Evolutionary conservation across 2,329 filamentous ascomycete genomes (phyloP).

Genomic region (Graphium sp.): DNA sequence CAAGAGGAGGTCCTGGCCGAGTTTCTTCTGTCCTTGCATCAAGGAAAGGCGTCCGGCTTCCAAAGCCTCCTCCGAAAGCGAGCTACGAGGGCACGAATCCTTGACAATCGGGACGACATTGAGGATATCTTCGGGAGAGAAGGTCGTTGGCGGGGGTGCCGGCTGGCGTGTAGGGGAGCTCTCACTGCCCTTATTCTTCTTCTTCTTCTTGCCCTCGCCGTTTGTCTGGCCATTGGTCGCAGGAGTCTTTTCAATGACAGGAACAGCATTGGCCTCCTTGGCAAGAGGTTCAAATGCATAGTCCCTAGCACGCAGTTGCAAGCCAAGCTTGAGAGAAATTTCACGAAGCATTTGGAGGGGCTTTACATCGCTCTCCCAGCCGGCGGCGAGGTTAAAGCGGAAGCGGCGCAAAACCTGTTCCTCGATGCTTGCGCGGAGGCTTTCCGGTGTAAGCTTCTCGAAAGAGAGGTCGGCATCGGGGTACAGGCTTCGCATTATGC

Average conservation of each 20-base stretch:
- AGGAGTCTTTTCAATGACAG: constrained; percentile 16
- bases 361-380: constrained; percentile 53
- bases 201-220: constrained; percentile 41
- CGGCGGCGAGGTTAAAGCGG: constrained; percentile 52
- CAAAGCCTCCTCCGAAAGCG: constrained; percentile 84
- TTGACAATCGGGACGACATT: constrained; percentile 93
- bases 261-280: constrained; percentile 14
- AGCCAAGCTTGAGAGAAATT: constrained; percentile 70
- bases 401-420: constrained; percentile 58
- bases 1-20: constrained; percentile 88
- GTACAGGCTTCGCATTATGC: constrained; percentile 59
- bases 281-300: constrained; percentile 17
- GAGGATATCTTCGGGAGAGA: constrained; percentile 69
- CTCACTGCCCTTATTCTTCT: constrained; percentile 41
- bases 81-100: constrained; percentile 79
- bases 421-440: constrained; percentile 51
- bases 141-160: constrained; percentile 37
- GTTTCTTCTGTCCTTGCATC: constrained; percentile 83
- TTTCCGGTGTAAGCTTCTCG: constrained; percentile 59
- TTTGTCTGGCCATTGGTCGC: constrained; percentile 19
- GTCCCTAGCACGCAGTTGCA: constrained; percentile 66
- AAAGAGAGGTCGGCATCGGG: constrained; percentile 70
- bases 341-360: constrained; percentile 79
- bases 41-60: constrained; percentile 96
- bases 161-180: constrained; percentile 29